Percentiles rank a stretch among this genome's conserved stretches.
These are phyloP conservation scores for Colletotrichum australisinense DNA, from an alignment of 2,329 filamentous ascomycete genomes.

Conservation along the genomic window DNA sequence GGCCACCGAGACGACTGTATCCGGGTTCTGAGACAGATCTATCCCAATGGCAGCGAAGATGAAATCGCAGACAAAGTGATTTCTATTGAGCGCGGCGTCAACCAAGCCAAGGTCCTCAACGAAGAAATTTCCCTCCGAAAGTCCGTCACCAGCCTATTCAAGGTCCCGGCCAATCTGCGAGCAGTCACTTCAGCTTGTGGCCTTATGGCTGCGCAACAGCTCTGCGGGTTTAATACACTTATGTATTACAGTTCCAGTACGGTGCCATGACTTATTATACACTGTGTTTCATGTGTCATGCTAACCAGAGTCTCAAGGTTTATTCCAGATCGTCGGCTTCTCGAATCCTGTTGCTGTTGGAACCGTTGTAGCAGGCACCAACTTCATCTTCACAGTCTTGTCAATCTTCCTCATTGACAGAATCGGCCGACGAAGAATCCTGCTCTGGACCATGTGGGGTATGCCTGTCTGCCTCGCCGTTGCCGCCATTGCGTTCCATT, in stretches of 20 bases:
- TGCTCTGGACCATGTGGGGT: conserved; percentile 50
- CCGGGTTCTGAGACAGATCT: conserved; percentile 1
- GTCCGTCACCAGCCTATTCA: conserved; percentile 44
- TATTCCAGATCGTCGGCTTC: conserved; percentile 40
- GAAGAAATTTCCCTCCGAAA: conserved; percentile 30
- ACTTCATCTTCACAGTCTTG: conserved; percentile 61
- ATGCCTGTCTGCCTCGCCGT: conserved; percentile 12
- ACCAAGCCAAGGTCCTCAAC: conserved; percentile 12
- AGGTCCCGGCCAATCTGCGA: conserved; percentile 48
- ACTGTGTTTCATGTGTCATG: too few species aligned
- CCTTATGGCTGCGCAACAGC: conserved; percentile 53
- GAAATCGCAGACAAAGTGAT: conserved; percentile 44
- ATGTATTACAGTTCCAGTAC: conserved; percentile 32
- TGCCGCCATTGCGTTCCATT: conserved; percentile 10
- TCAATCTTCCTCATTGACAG: conserved; percentile 59
- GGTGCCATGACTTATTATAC: too few species aligned
- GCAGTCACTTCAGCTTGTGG: conserved; percentile 54
- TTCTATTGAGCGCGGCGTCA: conserved; percentile 19
- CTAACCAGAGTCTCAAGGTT: too few species aligned
- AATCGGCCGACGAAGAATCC: conserved; percentile 56
- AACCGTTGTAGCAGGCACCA: conserved; percentile 55
- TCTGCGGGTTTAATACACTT: conserved; percentile 36
- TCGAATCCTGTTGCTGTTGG: conserved; percentile 55
- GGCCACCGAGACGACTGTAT: conserved; percentile 46
- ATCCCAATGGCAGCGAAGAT: conserved; percentile 28